Evolutionary conservation across 2,329 filamentous ascomycete genomes (phyloP), one percentile per base, ranked within the genome.

Genomic region (Penicillium frequentans): DNA sequence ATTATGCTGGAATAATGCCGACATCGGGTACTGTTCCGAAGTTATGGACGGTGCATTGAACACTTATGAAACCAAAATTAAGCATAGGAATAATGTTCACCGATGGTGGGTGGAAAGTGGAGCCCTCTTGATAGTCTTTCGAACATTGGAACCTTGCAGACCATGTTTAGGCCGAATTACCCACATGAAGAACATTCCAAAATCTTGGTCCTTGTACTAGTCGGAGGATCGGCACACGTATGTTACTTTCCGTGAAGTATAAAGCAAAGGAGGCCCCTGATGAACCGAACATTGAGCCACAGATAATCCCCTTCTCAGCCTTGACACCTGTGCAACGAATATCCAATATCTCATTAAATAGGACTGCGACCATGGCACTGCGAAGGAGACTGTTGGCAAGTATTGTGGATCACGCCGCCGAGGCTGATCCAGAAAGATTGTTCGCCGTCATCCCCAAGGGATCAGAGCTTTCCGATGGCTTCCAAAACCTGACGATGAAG

Each of bases 381-480:
- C 35, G 47, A 11, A 16, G 16, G 13, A 64, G 61, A 42, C 47
- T 61, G 11, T 44, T 64, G 13, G 43, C 60, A 2, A 54, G 39
- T 27, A 47, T 50, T 10, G 54, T 59, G 27, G 57, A 59, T 16
- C 24, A 37, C 29, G 47, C 42, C 14, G 57, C 57, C 16, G 26
- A 54, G 47, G n/a, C 27, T 13, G 57, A 57, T 8, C 59, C 63
- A 1, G 55, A 42, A 7, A 58, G 57, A 31, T 21, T 48, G 8
- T 62, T 62, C 47, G 61, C 59, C 2, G 49, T 62, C 16, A 52
- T 62, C 27, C 57, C 61, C 3, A 26, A 46, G 46, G 59, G 63
- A 13, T 16, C 47, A 10, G 46, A 65, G 26, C 24, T 65, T 13
- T 51, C 55, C 14, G 44, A 65, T 59, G 65, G 64, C 1, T 67